Conservation (phyloP, 2,329 filamentous ascomycete genomes). For the Xylaria multiplex region DNA sequence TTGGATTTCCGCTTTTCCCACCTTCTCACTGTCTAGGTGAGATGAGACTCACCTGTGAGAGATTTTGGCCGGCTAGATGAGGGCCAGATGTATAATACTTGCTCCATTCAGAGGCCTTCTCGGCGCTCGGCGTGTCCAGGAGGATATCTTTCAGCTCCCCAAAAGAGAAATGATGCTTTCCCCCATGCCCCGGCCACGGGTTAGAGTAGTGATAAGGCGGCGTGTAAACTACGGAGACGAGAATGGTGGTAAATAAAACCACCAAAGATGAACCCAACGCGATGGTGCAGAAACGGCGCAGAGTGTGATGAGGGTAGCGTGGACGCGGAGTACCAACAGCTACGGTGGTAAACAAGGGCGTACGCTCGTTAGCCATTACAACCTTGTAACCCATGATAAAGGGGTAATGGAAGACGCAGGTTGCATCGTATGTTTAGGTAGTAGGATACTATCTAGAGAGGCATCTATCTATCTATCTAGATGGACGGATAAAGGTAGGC, state of each 20-base stretch:
- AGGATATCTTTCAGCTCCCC: conserved; percentile 66
- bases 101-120: conserved; percentile 75
- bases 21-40: not conserved
- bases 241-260: conserved; percentile 60
- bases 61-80: conserved; percentile 81
- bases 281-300: conserved; percentile 74
- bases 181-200: conserved; percentile 46
- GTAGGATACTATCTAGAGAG: not conserved
- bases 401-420: not conserved
- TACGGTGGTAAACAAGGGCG: conserved; percentile 74
- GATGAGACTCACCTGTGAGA: conserved; percentile 67
- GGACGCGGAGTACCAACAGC: conserved; percentile 61
- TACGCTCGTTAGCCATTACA: conserved; percentile 65
- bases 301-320: conserved; percentile 67
- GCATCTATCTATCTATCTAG: no score
- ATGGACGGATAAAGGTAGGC: not conserved
- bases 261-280: conserved; percentile 65
- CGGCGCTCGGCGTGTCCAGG: conserved; percentile 66
- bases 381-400: conserved; percentile 36
- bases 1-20: not conserved
- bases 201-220: conserved; percentile 41
- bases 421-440: conserved; percentile 11
- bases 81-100: conserved; percentile 80
- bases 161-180: conserved; percentile 53
- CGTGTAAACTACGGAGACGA: conserved; percentile 52